Evolutionary conservation across 176 grass and related monocot species (phyloP), one percentile per base, ranked within the genome.

Genomic region (Poa annua): DNA sequence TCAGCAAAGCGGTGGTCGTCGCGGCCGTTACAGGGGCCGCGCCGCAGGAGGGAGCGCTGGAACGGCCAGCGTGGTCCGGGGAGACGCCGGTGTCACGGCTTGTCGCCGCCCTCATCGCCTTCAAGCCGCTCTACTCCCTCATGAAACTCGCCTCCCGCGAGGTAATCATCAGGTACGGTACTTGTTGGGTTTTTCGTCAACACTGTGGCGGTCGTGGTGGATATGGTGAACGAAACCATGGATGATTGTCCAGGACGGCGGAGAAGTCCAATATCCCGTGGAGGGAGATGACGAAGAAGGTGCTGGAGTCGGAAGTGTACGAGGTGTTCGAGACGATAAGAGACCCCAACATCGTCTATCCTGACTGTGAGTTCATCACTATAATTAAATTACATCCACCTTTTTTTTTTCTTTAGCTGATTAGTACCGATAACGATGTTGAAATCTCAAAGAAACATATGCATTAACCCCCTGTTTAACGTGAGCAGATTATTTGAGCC

Each of bases 201-300:
- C 70, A 50, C 9, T 50, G 42, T 73, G 1, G 21, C 8, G 2
- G 22, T 0, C 7, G 24, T 22, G 12, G 15, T 34, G 62, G 9
- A 12, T 12, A 12, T 34, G 60, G 61, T 42, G 45, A 50, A 50
- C 26, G 47, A 74, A 4, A 15, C 45, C 24, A 74, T 50, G 71
- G 14, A n/a, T 48, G 39, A 69, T 5, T 71, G 51, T 9, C 52
- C 32, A 94, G 94, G 75, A 97, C 92, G 20, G 94, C 91, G 1
- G 94, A 97, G 92, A 94, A 97, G 29, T 75, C 92, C 24, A 91
- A 90, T 34, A 86, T 94, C 25, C 95, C 88, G 22, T 97, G 95
- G 90, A 91, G 92, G 74, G 84, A 91, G 35, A 97, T 97, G 95
- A 86, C 86, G 2, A 94, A 78, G 74, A 76, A 91, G 64, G 91